Percentiles rank a stretch among this genome's conserved stretches.
Conservation (phyloP, 441 rosid genomes). For the Aleurites moluccanus region DNA sequence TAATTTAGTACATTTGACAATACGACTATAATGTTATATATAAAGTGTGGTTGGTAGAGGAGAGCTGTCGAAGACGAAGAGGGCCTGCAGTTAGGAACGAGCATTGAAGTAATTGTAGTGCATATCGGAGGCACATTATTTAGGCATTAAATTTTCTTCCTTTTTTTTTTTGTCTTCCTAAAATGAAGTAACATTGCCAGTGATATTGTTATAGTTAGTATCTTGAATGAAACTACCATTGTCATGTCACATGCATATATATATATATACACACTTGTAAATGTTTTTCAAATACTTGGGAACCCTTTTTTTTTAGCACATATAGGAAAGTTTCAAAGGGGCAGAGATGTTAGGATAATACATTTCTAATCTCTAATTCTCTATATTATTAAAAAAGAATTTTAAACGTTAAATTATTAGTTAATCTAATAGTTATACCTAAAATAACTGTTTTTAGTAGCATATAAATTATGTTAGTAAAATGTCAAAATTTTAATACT, state of each 20-base stretch:
- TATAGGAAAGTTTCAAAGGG: too few relatives aligned
- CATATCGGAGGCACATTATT: not conserved
- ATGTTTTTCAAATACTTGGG: too few relatives aligned
- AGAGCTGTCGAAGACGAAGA: not conserved
- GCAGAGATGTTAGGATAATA: too few relatives aligned
- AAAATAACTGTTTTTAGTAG: too few relatives aligned
- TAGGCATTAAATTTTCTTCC: slow-evolving; percentile 8
- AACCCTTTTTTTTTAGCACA: too few relatives aligned
- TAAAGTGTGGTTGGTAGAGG: not conserved
- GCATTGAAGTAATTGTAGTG: slow-evolving; percentile 1
- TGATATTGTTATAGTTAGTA: not conserved
- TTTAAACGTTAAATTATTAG: too few relatives aligned
- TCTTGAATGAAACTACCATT: not conserved
- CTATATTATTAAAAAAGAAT: too few relatives aligned
- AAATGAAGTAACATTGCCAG: not conserved
- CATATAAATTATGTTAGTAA: too few relatives aligned
- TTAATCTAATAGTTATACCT: too few relatives aligned
- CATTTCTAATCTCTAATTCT: too few relatives aligned
- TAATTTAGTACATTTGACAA: not conserved
- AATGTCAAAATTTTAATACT: too few relatives aligned
- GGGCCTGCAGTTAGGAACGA: not conserved
- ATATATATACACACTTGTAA: too few relatives aligned
- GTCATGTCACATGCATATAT: not conserved
- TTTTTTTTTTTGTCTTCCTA: not conserved
- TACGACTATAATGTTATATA: not conserved